Evolutionary conservation across 371 early-diverging fungal species (phyloP).

Genomic region (Syncephalastrum monosporum): DNA sequence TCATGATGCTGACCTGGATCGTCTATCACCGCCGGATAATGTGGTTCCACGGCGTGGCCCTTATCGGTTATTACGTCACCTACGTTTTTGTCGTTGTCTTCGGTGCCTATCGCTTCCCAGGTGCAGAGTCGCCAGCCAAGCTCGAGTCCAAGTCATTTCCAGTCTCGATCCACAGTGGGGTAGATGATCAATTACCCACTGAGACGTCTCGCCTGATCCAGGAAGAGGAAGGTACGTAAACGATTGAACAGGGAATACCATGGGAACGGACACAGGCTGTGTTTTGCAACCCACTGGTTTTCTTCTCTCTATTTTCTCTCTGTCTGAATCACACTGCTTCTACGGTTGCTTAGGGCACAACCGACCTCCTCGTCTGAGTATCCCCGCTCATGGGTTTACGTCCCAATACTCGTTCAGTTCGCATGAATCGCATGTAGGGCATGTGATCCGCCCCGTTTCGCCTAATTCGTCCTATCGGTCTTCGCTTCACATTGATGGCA

Average conservation of each 20-base stretch:
- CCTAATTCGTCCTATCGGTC: slow-evolving; percentile 34
- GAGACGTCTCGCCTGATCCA: slow-evolving; percentile 28
- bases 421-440: slow-evolving; percentile 39
- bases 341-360: not conserved
- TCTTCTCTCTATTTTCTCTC: slow-evolving; percentile 4
- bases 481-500: slow-evolving; percentile 31
- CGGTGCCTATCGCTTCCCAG: slow-evolving; percentile 33
- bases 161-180: slow-evolving; percentile 17
- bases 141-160: slow-evolving; percentile 26
- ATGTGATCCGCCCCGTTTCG: slow-evolving; percentile 45
- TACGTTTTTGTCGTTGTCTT: slow-evolving; percentile 60
- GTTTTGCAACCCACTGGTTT: not conserved
- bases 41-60: slow-evolving; percentile 56
- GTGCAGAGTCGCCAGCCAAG: slow-evolving; percentile 24
- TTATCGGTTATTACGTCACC: slow-evolving; percentile 53
- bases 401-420: slow-evolving; percentile 13
- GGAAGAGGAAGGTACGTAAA: slow-evolving; percentile 15
- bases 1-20: slow-evolving; percentile 60
- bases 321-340: not conserved
- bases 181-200: slow-evolving; percentile 24
- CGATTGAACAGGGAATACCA: not conserved
- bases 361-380: slow-evolving; percentile 23
- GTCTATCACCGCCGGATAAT: slow-evolving; percentile 60
- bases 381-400: slow-evolving; percentile 30
- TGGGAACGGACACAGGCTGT: not conserved